phyloP scores from a whole-genome alignment of 2,329 filamentous ascomycete species.

The Hortaea werneckii region DNA sequence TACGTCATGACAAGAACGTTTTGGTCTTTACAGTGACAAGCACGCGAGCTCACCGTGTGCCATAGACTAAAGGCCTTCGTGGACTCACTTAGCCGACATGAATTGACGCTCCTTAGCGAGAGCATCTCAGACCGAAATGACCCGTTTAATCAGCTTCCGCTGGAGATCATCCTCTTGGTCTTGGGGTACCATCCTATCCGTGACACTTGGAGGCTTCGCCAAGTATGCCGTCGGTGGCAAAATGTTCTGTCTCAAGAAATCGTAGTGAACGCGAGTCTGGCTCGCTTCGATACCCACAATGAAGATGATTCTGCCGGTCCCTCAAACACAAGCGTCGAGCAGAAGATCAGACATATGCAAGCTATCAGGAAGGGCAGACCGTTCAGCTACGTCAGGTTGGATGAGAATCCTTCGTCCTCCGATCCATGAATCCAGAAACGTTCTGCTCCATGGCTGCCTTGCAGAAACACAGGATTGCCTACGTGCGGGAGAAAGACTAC shows the following conservation, averaged over 20 bases:
- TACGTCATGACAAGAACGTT: too few relatives aligned
- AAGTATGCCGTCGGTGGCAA: slow-evolving; percentile 27
- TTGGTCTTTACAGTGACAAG: too few relatives aligned
- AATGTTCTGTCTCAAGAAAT: background rate
- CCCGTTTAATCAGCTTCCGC: slow-evolving; percentile 26
- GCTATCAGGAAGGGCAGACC: slow-evolving; percentile 9
- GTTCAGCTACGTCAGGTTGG: slow-evolving; percentile 1
- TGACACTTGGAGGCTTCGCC: slow-evolving; percentile 20
- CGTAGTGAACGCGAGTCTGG: background rate
- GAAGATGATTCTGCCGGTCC: background rate
- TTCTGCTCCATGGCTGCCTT: background rate
- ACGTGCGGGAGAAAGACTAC: background rate
- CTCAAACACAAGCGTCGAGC: background rate
- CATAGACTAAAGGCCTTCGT: slow-evolving; percentile 9
- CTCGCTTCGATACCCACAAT: background rate
- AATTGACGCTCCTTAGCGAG: slow-evolving; percentile 2
- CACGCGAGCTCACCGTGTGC: background rate
- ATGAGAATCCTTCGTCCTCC: too few relatives aligned
- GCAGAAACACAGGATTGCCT: background rate
- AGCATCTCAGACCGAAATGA: slow-evolving; percentile 17
- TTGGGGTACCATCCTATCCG: slow-evolving; percentile 21
- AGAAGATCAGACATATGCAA: slow-evolving; percentile 8
- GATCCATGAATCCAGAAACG: too few relatives aligned
- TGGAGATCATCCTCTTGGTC: slow-evolving; percentile 28
- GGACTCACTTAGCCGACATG: slow-evolving; percentile 4